These are phyloP conservation scores for Dendrobium chrysotoxum DNA, from an alignment of 106 monocot species.

Conservation along the genomic window DNA sequence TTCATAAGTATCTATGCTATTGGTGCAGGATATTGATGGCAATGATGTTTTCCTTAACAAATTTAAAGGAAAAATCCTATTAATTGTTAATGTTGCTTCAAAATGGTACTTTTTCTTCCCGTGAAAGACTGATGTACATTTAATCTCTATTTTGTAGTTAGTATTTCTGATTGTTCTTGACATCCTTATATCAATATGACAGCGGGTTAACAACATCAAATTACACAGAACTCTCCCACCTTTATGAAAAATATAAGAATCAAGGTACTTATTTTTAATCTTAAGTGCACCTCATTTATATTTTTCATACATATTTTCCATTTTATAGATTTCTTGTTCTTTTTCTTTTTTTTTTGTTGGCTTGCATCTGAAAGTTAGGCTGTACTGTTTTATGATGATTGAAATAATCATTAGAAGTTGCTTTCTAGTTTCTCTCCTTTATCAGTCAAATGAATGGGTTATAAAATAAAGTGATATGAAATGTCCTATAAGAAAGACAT, in stretches of 20 bases:
- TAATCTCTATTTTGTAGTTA: not conserved
- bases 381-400: not conserved
- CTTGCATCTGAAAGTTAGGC: not conserved
- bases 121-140: not conserved
- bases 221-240: conserved; percentile 87
- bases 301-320: not conserved
- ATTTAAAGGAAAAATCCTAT: conserved; percentile 82
- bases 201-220: conserved; percentile 95
- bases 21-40: conserved; percentile 84
- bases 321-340: not conserved
- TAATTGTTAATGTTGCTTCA: conserved; percentile 98
- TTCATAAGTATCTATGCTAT: not conserved
- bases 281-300: not conserved
- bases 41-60: conserved; percentile 86
- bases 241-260: conserved; percentile 91
- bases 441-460: not conserved
- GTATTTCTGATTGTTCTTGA: not conserved
- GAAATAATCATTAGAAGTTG: not conserved
- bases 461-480: not conserved
- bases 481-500: not conserved
- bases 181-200: conserved; percentile 10
- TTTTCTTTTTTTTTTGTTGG: not conserved
- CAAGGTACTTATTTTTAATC: conserved; percentile 59
- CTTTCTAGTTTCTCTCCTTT: not conserved
- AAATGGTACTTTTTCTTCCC: conserved; percentile 50